A percentile compares a stretch with the other conserved stretches of the same genome.
Conservation (phyloP, 495 filamentous ascomycete species). For the Trichocladium uniseriatum region DNA sequence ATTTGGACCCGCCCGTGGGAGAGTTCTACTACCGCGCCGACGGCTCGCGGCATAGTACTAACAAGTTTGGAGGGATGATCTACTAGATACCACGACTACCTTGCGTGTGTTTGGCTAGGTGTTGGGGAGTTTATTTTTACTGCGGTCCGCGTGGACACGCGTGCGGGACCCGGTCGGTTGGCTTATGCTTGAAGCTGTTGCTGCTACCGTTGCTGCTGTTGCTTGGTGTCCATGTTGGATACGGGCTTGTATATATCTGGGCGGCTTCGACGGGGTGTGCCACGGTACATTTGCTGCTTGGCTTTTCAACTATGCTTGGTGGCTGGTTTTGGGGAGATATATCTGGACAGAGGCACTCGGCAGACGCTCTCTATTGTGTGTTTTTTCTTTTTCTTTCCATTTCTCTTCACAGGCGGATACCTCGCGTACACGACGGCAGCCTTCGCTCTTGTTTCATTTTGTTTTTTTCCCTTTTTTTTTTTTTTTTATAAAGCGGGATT, state of each 20-base stretch:
- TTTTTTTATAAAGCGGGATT: background rate
- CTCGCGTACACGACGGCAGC: background rate
- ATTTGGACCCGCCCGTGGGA: background rate
- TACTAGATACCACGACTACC: too few species aligned
- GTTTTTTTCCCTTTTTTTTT: background rate
- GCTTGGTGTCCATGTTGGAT: background rate
- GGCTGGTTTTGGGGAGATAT: background rate
- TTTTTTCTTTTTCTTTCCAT: background rate
- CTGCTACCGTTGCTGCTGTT: too few species aligned
- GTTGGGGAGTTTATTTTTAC: background rate
- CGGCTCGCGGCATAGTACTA: background rate
- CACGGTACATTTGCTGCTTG: background rate
- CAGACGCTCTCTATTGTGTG: background rate
- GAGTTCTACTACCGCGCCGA: constrained; percentile 18
- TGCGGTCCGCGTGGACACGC: background rate
- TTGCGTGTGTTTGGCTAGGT: background rate
- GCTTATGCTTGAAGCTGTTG: background rate
- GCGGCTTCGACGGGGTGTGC: background rate
- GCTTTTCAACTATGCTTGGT: background rate
- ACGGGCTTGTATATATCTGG: background rate
- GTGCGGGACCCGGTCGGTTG: background rate
- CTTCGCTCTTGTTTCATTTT: background rate
- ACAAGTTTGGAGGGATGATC: background rate
- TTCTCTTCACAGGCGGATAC: background rate
- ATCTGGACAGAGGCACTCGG: background rate